Conservation (phyloP, 75 land plant genomes). For the Sequoia sempervirens region DNA sequence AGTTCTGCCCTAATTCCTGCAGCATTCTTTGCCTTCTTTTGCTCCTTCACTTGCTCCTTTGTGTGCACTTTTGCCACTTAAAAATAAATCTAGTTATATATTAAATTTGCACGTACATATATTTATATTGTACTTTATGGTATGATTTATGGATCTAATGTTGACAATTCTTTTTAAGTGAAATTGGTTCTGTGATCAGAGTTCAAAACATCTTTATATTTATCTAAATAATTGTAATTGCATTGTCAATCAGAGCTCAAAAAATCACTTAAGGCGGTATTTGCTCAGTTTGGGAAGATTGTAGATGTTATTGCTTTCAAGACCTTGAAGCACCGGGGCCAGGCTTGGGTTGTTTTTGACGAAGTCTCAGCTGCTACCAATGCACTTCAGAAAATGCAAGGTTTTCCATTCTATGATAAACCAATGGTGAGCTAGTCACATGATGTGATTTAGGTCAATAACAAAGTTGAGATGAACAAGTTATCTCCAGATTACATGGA, state of each 20-base stretch:
- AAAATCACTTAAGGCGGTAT: constrained; percentile 80
- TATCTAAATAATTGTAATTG: neutral
- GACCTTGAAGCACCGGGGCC: constrained; percentile 88
- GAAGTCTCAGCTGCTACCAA: constrained; percentile 80
- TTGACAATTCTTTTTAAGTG: neutral
- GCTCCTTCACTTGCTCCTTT: too few species aligned
- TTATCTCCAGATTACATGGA: neutral
- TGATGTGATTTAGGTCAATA: neutral
- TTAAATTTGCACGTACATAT: neutral
- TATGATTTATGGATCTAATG: neutral
- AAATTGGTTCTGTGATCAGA: neutral
- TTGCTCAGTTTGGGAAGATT: constrained; percentile 93
- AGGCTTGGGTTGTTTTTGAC: constrained; percentile 96
- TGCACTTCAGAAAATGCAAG: constrained; percentile 91
- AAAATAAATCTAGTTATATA: neutral
- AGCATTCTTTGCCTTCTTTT: too few species aligned
- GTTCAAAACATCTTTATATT: constrained; percentile 6
- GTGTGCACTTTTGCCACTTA: too few species aligned
- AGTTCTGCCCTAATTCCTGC: too few species aligned
- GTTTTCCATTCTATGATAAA: constrained; percentile 91
- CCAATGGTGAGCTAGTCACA: constrained; percentile 45
- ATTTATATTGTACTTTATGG: neutral
- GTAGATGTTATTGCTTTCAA: constrained; percentile 86
- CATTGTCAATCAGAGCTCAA: constrained; percentile 56
- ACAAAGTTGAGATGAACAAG: neutral